These are phyloP conservation scores for Ceriops zippeliana DNA, from an alignment of 345 rosid genomes.

Conservation along the genomic window DNA sequence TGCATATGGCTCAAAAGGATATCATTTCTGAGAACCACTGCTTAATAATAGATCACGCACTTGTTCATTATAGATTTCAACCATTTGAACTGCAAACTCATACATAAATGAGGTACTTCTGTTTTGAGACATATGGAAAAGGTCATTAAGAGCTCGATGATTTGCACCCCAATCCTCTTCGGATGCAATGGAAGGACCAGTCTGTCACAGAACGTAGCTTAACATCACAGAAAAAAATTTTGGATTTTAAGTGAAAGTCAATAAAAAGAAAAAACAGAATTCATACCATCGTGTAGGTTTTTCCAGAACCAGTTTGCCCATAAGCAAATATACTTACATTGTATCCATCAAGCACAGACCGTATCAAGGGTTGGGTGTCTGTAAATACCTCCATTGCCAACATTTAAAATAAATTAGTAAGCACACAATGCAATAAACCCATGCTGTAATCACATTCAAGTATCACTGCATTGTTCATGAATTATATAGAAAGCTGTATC, in stretches of 20 bases:
- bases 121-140: constrained; percentile 59
- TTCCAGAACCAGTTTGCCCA: constrained; percentile 99
- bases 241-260: background rate
- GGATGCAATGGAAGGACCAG: constrained; percentile 58
- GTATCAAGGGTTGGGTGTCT: constrained; percentile 67
- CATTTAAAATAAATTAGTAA: constrained; percentile 10
- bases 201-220: constrained; percentile 32
- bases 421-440: constrained; percentile 16
- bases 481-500: constrained; percentile 6
- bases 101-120: constrained; percentile 52
- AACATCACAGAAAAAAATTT: constrained; percentile 1
- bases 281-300: constrained; percentile 85
- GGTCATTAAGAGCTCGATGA: constrained; percentile 74
- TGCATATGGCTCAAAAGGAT: constrained; percentile 44
- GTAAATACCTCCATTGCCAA: constrained; percentile 70
- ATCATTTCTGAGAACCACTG: constrained; percentile 64
- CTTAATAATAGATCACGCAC: constrained; percentile 58
- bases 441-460: constrained; percentile 1
- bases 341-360: constrained; percentile 83
- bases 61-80: constrained; percentile 92
- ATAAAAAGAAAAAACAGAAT: background rate
- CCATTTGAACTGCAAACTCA: constrained; percentile 76
- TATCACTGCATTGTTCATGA: background rate
- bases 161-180: constrained; percentile 90
- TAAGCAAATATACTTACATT: constrained; percentile 93